phyloP scores from a whole-genome alignment of 176 grass and related monocot species.

The Zoysia japonica region DNA sequence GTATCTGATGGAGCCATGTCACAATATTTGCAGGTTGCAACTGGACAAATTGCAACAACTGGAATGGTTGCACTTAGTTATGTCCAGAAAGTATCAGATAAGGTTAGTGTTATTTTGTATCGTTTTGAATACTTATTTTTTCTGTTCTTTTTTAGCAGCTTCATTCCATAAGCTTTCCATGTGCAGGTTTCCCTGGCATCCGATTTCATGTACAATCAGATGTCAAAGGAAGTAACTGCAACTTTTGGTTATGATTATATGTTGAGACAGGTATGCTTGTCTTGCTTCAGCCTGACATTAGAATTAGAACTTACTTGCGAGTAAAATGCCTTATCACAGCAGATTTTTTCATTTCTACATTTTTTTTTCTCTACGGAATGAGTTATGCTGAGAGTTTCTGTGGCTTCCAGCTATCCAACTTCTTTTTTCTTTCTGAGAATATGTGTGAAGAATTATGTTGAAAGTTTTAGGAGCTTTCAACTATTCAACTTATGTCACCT shows the following conservation, averaged over 20 bases:
- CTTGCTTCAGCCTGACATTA: not conserved
- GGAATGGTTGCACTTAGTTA: constrained; percentile 67
- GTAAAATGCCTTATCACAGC: not conserved
- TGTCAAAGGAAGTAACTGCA: constrained; percentile 59
- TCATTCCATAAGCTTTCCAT: constrained; percentile 19
- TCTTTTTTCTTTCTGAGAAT: too few species aligned
- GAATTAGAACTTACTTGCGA: constrained; percentile 2
- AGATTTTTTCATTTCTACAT: not conserved
- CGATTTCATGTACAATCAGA: constrained; percentile 74
- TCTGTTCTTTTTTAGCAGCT: constrained; percentile 7
- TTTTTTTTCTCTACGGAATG: not conserved
- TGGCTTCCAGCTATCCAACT: not conserved
- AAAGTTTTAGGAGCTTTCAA: constrained; percentile 4
- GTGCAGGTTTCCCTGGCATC: constrained; percentile 82
- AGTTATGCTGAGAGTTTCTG: constrained; percentile 15
- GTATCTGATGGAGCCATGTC: constrained; percentile 29
- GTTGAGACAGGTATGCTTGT: constrained; percentile 65
- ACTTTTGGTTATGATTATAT: constrained; percentile 84
- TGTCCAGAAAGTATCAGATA: constrained; percentile 75
- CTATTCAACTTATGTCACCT: not conserved
- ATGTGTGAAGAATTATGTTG: not conserved
- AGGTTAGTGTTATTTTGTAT: constrained; percentile 48
- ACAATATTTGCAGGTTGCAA: constrained; percentile 61
- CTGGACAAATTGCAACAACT: constrained; percentile 61
- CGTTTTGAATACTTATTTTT: not conserved